Conservation (phyloP, 1,284 basidiomycete species). For the Apiotrichum sp. region DNA sequence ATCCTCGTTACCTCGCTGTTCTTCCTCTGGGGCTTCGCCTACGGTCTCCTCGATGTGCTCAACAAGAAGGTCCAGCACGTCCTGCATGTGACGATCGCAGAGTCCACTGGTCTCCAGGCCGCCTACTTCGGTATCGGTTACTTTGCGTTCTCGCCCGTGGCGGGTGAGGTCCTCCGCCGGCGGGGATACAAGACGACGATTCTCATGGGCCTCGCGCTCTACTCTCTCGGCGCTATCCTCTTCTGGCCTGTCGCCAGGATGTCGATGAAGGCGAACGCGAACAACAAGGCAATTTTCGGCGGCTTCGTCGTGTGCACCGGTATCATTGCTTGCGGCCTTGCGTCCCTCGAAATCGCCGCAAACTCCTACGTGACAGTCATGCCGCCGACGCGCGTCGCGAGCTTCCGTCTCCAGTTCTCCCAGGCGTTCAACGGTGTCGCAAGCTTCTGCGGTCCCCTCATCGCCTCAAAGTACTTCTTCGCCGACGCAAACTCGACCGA, state of each 20-base stretch:
- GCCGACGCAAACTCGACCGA: constrained; percentile 56
- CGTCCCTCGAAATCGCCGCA: constrained; percentile 54
- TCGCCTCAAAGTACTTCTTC: constrained; percentile 71
- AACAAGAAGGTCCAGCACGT: constrained; percentile 78
- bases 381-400: constrained; percentile 59
- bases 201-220: constrained; percentile 63
- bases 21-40: constrained; percentile 50
- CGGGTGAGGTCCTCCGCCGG: constrained; percentile 44
- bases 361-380: constrained; percentile 68
- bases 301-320: constrained; percentile 68
- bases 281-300: constrained; percentile 53
- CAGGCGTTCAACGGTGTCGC: constrained; percentile 78
- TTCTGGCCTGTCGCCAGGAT: constrained; percentile 72
- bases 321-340: constrained; percentile 59
- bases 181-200: constrained; percentile 50
- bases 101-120: constrained; percentile 76
- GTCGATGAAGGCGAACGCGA: constrained; percentile 29
- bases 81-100: constrained; percentile 64
- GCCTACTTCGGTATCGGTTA: constrained; percentile 69
- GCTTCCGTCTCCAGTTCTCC: constrained; percentile 70
- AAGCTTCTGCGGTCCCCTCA: constrained; percentile 66
- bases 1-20: constrained; percentile 58
- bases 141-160: constrained; percentile 50
- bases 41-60: constrained; percentile 73
- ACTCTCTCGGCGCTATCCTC: constrained; percentile 67